Evolutionary conservation across 441 rosid species (phyloP), one percentile per base, ranked within the genome.

Genomic region (Adansonia rubrostipa): DNA sequence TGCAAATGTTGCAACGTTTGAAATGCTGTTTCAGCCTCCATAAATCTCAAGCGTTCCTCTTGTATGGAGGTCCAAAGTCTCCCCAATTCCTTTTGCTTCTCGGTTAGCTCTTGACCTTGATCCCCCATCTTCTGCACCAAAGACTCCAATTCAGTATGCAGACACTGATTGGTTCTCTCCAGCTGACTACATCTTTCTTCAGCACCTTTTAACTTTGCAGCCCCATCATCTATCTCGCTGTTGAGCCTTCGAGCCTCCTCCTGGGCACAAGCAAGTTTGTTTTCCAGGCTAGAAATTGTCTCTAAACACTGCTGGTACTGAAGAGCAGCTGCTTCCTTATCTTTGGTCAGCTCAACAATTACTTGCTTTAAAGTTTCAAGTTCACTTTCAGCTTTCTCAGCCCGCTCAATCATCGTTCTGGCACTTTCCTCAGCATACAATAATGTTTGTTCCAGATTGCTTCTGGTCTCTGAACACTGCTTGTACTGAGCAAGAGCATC

Each of bases 21-120:
- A 84, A 96, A 94, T 67, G 98, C 97, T 2, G 98, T 96, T 80
- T 96, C 99, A 71, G 98, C 98, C 87, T 96, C 98, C 84, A 89
- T 20, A 17, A 93, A 94, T 33, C 93, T 89, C 79, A 89, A 83
- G 76, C 89, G 92, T 83, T 96, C 99, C 84, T 93, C 97, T 84
- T 93, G 97, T 81, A 96, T 81, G 78, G 90, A 81, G 65, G 91
- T 82, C 99, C 97, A 92, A 53, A 96, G 91, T 74, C 86, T 91
- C 62, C 94, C 96, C 86, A 92, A 70, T 82, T 96, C 98, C 82
- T 87, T 86, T 88, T 96, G 96, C 86, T 93, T 96, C 82, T 92
- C 97, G 1, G 89, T 89, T 75, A 92, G 88, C 75, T 94, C 97
- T 54, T 90, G 88, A 77, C 87, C 88, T 86, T 92, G 97, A 80